Evolutionary conservation across 345 rosid species (phyloP), one percentile per base, ranked within the genome.

Genomic region (Linum lewisii): DNA sequence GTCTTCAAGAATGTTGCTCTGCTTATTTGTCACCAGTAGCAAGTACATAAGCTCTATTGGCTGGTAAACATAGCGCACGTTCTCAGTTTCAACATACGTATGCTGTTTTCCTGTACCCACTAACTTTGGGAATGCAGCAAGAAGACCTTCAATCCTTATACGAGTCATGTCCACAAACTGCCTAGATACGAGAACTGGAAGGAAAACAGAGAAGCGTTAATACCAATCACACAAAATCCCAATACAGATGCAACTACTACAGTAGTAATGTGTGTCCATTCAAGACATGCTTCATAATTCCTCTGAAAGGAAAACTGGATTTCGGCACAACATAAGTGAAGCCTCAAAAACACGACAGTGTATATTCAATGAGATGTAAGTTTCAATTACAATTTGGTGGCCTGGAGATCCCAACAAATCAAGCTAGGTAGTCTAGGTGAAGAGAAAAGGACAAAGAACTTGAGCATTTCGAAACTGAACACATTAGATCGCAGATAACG

Each of bases 41-140:
- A 94, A 73, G 72, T 85, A 90, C 69, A 94, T 68, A 68, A 76
- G 64, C 75, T 94, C 99, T 37, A 94, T 85, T 63, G 99, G 97
- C 82, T 94, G 99, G 74, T 90, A 94, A 42, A 94, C 99, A 77
- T 94, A 94, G 59, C 97, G 87, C 45, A 90, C 97, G 69, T 94
- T 87, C 79, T 90, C 97, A 18, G 96, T 94, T 81, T 94, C 99
- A 36, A 94, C 81, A 73, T 82, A 90, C 0, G 97, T 94, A 68
- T 94, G 99, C 68, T 94, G 99, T 78, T 90, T 94, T 54, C 96
- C 99, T 32, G 81, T 85, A 52, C 97, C 97, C 23, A 94, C 83
- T 83, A 94, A 69, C 84, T 90, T 94, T 53, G 99, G 99, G 71
- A 90, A 94, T 58, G 99, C 99, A n/a, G 97, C 99, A 75, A 94